Evolutionary conservation across 495 filamentous ascomycete genomes (phyloP).

Genomic region (Xylaria bambusicola): DNA sequence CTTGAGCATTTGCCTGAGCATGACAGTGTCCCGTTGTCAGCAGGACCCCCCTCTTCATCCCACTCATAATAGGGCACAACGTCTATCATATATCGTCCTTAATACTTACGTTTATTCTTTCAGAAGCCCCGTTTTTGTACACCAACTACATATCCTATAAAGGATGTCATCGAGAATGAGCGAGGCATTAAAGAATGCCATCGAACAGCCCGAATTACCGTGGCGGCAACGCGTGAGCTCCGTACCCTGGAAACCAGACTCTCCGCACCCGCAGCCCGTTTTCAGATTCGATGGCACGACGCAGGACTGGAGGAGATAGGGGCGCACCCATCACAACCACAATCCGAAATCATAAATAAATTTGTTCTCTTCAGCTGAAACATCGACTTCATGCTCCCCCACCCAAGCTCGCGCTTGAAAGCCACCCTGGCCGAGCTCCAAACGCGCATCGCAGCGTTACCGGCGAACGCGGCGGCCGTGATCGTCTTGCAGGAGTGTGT

Average conservation of each 20-base stretch:
- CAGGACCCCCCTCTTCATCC: too few species aligned
- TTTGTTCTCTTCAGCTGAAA: slow-evolving; percentile 46
- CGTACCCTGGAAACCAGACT: slow-evolving; percentile 21
- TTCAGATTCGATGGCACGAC: slow-evolving; percentile 16
- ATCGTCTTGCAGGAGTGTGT: slow-evolving; percentile 58
- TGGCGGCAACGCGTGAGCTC: neutral
- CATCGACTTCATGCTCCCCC: slow-evolving; percentile 51
- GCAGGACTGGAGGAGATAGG: slow-evolving; percentile 13
- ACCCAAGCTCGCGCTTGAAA: slow-evolving; percentile 42
- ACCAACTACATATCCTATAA: neutral
- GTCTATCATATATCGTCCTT: too few species aligned
- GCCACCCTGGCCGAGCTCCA: slow-evolving; percentile 46
- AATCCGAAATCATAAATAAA: slow-evolving; percentile 5
- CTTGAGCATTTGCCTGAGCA: too few species aligned
- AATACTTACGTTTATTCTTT: too few species aligned
- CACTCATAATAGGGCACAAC: too few species aligned
- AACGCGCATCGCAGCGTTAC: slow-evolving; percentile 15
- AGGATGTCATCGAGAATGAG: slow-evolving; percentile 13
- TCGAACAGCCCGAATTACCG: slow-evolving; percentile 3
- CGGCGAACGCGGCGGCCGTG: slow-evolving; percentile 30
- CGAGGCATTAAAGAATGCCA: slow-evolving; percentile 13
- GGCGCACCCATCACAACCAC: neutral
- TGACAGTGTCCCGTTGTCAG: too few species aligned
- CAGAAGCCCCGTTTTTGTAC: neutral
- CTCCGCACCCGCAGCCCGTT: slow-evolving; percentile 20